Percentiles rank a stretch among this genome's conserved stretches.
Evolutionary conservation across 345 rosid genomes (phyloP).

Genomic region (Ricinus communis): DNA sequence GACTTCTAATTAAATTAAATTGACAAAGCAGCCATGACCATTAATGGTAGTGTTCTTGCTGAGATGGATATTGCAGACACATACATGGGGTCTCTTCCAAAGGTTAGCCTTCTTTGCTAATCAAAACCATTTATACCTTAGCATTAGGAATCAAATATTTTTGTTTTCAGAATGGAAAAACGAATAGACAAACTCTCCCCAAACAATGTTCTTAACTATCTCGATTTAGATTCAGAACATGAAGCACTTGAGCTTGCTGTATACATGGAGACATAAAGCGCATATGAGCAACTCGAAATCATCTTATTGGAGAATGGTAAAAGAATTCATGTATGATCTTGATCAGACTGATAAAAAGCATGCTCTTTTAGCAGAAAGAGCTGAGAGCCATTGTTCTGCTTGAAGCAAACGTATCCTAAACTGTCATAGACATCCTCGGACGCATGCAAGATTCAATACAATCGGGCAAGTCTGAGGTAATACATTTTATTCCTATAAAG

Average conservation of each 20-base stretch:
- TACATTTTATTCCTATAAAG: not conserved
- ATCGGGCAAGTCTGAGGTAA: constrained; percentile 45
- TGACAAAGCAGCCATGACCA: constrained; percentile 96
- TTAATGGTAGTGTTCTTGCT: constrained; percentile 69
- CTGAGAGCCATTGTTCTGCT: constrained; percentile 70
- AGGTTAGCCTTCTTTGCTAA: constrained; percentile 44
- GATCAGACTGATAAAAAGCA: constrained; percentile 76
- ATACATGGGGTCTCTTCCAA: constrained; percentile 80
- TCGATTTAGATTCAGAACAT: constrained; percentile 73
- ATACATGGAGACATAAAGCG: constrained; percentile 91
- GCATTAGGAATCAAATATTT: not conserved
- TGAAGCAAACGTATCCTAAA: constrained; percentile 86
- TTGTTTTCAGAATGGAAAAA: constrained; percentile 69
- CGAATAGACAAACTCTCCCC: constrained; percentile 74
- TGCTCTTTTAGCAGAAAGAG: constrained; percentile 71
- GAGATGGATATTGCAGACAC: constrained; percentile 92
- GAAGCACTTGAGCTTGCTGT: constrained; percentile 90
- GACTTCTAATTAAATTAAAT: constrained; percentile 77
- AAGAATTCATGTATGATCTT: constrained; percentile 65
- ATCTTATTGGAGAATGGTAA: constrained; percentile 86
- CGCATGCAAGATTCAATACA: constrained; percentile 87
- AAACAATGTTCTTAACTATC: constrained; percentile 57
- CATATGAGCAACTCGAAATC: constrained; percentile 65
- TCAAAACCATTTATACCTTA: not conserved
- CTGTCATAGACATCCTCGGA: constrained; percentile 91